A percentile compares a stretch with the other conserved stretches of the same genome.
Evolutionary conservation across 1,284 basidiomycete species (phyloP).

Genomic region (Ustilago bromivora): DNA sequence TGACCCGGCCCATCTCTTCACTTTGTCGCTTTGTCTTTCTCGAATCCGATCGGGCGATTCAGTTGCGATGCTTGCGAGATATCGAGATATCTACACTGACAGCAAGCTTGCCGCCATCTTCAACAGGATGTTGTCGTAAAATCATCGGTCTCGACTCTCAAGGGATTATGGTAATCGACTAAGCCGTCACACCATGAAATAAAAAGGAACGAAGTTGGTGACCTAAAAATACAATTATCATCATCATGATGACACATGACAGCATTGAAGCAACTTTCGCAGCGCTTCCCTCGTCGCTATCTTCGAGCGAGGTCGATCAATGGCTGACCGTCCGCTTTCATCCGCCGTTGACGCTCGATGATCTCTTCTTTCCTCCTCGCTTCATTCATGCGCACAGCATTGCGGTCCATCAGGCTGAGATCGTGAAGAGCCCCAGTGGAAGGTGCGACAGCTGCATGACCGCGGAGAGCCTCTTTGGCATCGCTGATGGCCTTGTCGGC

Average conservation of each 20-base stretch:
- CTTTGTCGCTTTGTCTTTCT: background rate
- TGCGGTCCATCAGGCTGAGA: conserved; percentile 43
- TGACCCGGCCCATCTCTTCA: background rate
- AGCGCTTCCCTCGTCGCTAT: background rate
- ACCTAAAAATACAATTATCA: conserved; percentile 16
- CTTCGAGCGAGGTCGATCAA: conserved; percentile 43
- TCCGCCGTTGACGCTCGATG: conserved; percentile 39
- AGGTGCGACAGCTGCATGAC: conserved; percentile 19
- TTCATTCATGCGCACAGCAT: conserved; percentile 25
- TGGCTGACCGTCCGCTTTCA: conserved; percentile 48
- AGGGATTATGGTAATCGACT: background rate
- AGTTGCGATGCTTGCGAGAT: background rate
- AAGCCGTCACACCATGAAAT: background rate
- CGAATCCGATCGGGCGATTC: background rate
- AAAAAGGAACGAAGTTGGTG: background rate
- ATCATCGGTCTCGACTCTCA: background rate
- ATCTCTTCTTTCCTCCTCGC: conserved; percentile 39
- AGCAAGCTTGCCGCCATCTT: background rate
- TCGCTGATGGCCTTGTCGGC: conserved; percentile 53
- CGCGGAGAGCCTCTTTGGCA: conserved; percentile 48
- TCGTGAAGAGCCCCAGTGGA: conserved; percentile 33
- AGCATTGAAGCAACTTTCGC: background rate
- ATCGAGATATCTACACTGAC: background rate
- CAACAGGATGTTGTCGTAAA: background rate
- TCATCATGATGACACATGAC: background rate